Conservation (phyloP, 371 early-diverging fungal species). For the Mucor lusitanicus region DNA sequence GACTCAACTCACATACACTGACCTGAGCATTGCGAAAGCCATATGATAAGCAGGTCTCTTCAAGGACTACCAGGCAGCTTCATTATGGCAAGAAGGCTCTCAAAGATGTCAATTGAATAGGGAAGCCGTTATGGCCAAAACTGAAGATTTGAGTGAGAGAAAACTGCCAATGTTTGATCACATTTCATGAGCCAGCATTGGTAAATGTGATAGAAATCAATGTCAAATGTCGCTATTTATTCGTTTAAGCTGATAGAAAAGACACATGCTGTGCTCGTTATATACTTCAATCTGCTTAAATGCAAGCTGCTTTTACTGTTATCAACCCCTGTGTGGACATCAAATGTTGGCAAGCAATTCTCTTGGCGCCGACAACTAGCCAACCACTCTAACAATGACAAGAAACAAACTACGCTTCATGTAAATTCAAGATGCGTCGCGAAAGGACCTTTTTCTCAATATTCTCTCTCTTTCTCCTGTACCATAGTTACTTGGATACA, state of each 20-base stretch:
- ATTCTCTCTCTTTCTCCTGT: background rate
- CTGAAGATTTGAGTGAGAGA: background rate
- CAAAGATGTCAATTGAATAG: background rate
- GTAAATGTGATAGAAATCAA: too few relatives aligned
- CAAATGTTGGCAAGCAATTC: background rate
- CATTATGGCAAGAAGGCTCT: background rate
- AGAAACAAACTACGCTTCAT: background rate
- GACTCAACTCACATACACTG: background rate
- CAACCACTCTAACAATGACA: background rate
- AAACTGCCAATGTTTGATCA: background rate
- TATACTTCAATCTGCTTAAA: too few relatives aligned
- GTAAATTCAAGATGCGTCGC: slow-evolving; percentile 1
- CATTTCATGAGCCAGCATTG: too few relatives aligned
- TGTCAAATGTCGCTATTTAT: too few relatives aligned
- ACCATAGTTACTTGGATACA: background rate
- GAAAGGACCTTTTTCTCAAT: background rate
- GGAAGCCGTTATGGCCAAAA: background rate
- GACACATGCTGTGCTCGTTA: too few relatives aligned
- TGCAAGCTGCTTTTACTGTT: background rate
- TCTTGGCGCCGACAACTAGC: background rate
- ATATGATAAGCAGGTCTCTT: background rate
- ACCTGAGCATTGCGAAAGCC: background rate
- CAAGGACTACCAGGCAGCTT: background rate
- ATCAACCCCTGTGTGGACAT: background rate
- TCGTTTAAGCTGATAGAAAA: too few relatives aligned